phyloP scores from a whole-genome alignment of 768 basidiomycete genomes.

The Symmetrospora coprosmae region DNA sequence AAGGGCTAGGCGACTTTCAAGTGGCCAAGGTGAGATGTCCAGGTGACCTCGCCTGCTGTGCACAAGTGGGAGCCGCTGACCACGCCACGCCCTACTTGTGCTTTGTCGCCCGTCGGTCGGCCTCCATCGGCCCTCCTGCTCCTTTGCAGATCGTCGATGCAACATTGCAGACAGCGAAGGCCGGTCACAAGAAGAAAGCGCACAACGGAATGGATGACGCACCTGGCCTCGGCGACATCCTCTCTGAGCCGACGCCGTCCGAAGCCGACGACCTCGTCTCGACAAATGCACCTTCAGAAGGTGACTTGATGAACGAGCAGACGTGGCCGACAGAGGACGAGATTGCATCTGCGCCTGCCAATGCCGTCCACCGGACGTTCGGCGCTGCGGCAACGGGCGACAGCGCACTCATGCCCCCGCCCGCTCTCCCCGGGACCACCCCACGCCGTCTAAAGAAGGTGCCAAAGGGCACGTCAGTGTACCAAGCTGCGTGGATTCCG shows the following conservation, averaged over 20 bases:
- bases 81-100: no score
- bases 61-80: no score
- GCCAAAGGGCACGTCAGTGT: constrained; percentile 90
- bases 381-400: constrained; percentile 9
- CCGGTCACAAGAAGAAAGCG: constrained; percentile 39
- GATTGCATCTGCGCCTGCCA: constrained; percentile 43
- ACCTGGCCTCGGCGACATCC: constrained; percentile 39
- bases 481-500: constrained; percentile 91
- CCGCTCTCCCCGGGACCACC: constrained; percentile 48
- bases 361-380: constrained; percentile 42
- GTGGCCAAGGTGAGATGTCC: constrained; percentile 70
- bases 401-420: constrained; percentile 30
- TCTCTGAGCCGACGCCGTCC: constrained; percentile 51
- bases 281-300: constrained; percentile 50
- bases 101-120: constrained; percentile 9
- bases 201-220: constrained; percentile 53
- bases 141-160: constrained; percentile 26
- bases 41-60: no score
- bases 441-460: constrained; percentile 65
- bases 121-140: not conserved
- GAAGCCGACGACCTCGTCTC: constrained; percentile 74
- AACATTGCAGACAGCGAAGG: constrained; percentile 24
- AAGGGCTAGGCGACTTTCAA: constrained; percentile 75
- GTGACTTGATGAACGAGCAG: constrained; percentile 81
- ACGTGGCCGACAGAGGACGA: constrained; percentile 99